A percentile compares a stretch with the other conserved stretches of the same genome.
phyloP scores from a whole-genome alignment of 1,284 basidiomycete species.

The Melanopsichium pennsylvanicum region DNA sequence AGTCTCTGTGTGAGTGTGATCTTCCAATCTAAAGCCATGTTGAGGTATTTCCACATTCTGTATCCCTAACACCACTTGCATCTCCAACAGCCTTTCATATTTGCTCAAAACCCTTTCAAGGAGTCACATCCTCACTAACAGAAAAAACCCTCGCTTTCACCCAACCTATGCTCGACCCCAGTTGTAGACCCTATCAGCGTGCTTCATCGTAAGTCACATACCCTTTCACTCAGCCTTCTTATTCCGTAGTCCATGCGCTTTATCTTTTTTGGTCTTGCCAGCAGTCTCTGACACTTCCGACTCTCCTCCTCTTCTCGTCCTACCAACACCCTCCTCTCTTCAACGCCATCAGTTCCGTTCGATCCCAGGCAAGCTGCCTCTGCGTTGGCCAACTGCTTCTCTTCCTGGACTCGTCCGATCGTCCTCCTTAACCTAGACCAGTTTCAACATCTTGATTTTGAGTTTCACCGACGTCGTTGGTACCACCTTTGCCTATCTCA shows the following conservation, averaged over 20 bases:
- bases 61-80: slow-evolving; percentile 3
- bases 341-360: slow-evolving; percentile 10
- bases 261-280: no score
- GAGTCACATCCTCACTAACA: slow-evolving; percentile 27
- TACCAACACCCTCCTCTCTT: background rate
- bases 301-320: background rate
- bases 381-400: slow-evolving; percentile 52
- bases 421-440: slow-evolving; percentile 50
- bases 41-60: background rate
- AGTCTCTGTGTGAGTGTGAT: no score
- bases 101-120: slow-evolving; percentile 12
- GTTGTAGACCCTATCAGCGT: slow-evolving; percentile 53
- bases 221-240: no score
- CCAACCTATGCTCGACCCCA: slow-evolving; percentile 60
- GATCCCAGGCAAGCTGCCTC: slow-evolving; percentile 35
- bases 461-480: background rate
- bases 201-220: slow-evolving; percentile 44
- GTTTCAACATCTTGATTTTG: background rate
- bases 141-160: background rate
- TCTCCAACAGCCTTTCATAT: background rate
- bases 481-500: background rate
- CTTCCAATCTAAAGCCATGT: no score
- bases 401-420: slow-evolving; percentile 58
- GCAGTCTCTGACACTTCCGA: no score
- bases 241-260: no score